These are phyloP conservation scores for Stagonosporopsis tanaceti DNA, from an alignment of 2,329 filamentous ascomycete species.

Conservation along the genomic window DNA sequence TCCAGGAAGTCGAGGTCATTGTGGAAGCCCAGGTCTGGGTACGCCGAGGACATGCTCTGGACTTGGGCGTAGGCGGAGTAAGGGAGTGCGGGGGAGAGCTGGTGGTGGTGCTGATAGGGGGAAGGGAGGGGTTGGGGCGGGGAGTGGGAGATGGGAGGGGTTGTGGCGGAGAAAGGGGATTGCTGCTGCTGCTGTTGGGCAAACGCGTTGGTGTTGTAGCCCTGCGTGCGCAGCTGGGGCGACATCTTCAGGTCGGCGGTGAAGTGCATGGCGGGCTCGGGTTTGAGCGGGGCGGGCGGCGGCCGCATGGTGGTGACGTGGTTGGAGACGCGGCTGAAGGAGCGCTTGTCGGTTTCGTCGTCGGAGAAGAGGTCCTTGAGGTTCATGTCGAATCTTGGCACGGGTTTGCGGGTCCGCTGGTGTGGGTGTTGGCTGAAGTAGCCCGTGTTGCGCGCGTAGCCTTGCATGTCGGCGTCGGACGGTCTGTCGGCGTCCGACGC, in stretches of 20 bases:
- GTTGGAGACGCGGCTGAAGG: slow-evolving; percentile 48
- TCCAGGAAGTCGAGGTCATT: slow-evolving; percentile 65
- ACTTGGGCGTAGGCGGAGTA: slow-evolving; percentile 42
- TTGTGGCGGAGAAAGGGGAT: slow-evolving; percentile 28
- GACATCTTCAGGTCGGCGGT: slow-evolving; percentile 43
- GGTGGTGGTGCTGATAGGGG: slow-evolving; percentile 28
- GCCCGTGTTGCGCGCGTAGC: slow-evolving; percentile 28
- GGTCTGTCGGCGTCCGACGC: slow-evolving; percentile 37
- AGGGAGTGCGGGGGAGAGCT: slow-evolving; percentile 39
- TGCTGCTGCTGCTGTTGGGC: slow-evolving; percentile 26
- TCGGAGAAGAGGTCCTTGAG: slow-evolving; percentile 49
- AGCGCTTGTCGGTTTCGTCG: slow-evolving; percentile 50
- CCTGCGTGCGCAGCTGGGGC: slow-evolving; percentile 46
- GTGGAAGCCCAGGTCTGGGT: slow-evolving; percentile 47
- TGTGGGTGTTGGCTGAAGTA: slow-evolving; percentile 33
- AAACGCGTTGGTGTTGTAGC: slow-evolving; percentile 3
- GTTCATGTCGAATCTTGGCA: slow-evolving; percentile 65
- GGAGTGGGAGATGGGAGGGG: slow-evolving; percentile 31
- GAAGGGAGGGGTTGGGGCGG: slow-evolving; percentile 25
- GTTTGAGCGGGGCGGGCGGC: slow-evolving; percentile 40
- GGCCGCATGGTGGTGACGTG: slow-evolving; percentile 45
- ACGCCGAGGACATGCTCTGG: slow-evolving; percentile 37
- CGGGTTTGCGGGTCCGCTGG: slow-evolving; percentile 50
- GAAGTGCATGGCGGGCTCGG: slow-evolving; percentile 34
- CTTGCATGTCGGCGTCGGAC: slow-evolving; percentile 42